Evolutionary conservation across 192 early-diverging fungal genomes (phyloP), one percentile per base, ranked within the genome.

Genomic region (Coemansia sp.): DNA sequence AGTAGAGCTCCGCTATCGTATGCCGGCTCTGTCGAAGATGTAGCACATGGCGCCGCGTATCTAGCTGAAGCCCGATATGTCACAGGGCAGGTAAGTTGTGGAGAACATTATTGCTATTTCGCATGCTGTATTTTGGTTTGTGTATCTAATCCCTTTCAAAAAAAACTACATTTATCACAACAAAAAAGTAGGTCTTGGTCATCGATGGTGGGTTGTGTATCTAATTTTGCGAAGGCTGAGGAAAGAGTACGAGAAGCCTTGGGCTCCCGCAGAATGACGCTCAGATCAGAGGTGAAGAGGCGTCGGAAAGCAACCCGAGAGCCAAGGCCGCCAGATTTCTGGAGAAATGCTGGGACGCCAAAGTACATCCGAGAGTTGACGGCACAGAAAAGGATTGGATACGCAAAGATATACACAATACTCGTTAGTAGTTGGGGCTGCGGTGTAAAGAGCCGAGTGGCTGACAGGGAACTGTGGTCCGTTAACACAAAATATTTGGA

Each of bases 181-280:
- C 33, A 47, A n/a, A 66, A 33, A 12, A 62, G 29, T 70, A 70
- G 68, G 70, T 73, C 7, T 70, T 83, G 63, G 81, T 83, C 1
- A 72, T 83, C 15, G 81, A 83, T 29, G 81, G 81, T 3, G 81
- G 81, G 1, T 60, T 83, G 27, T 78, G 75, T 54, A 65, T 75
- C 40, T 82, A 38, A 65, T 18, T 20, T 20, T 13, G 36, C 33
- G 29, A 24, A 12, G 36, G 18, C 36, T 10, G 36, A 27, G 24
- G 24, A 27, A 27, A 27, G 24, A 38, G 9, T 38, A 38, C 36
- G 6, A 38, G 36, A 9, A 38, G 36, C 36, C 7, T 9, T 38
- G 36, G 36, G 36, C 6, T 38, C 36, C 36, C 9, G 36, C 36
- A 9, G 6, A 38, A 38, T 38, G 36, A 38, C 36, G 36, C 36